Percentiles rank a stretch among this genome's conserved stretches.
Conservation (phyloP, 495 filamentous ascomycete genomes). For the Daldinia bambusicola region DNA sequence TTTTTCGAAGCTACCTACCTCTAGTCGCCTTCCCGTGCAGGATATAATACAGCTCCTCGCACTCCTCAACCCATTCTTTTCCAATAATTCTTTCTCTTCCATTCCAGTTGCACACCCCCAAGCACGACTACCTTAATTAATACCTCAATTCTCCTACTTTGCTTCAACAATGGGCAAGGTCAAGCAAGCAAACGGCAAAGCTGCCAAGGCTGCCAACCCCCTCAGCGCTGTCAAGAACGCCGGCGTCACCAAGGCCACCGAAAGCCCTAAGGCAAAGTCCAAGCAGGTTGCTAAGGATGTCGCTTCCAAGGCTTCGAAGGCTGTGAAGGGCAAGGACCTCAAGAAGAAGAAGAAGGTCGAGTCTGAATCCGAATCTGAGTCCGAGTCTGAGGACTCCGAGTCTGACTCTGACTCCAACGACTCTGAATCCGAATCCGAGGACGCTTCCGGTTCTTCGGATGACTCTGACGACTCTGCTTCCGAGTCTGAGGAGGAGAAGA, state of each 20-base stretch:
- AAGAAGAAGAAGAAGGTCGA: conserved; percentile 64
- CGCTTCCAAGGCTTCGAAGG: conserved; percentile 54
- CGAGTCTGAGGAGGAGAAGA: conserved; percentile 35
- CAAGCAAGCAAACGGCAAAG: conserved; percentile 61
- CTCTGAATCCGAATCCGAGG: conserved; percentile 50
- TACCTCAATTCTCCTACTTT: conserved; percentile 21
- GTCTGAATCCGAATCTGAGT: conserved; percentile 50
- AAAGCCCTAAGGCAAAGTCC: conserved; percentile 63
- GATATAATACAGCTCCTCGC: conserved; percentile 38
- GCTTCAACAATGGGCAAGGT: conserved; percentile 66
- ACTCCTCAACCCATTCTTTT: conserved; percentile 9
- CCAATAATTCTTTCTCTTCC: conserved; percentile 17
- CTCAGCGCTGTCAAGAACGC: conserved; percentile 53
- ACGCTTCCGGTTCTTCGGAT: conserved; percentile 49
- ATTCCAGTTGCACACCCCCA: conserved; percentile 36
- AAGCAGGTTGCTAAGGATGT: conserved; percentile 62
- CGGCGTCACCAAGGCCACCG: conserved; percentile 56
- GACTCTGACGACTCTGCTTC: conserved; percentile 47
- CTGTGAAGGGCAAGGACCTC: conserved; percentile 54
- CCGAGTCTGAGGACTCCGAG: conserved; percentile 38
- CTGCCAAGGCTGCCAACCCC: conserved; percentile 49
- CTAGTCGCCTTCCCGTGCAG: conserved; percentile 14
- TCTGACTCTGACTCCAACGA: conserved; percentile 39
- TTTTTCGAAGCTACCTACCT: conserved; percentile 34
- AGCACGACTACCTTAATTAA: conserved; percentile 31